A percentile compares a stretch with the other conserved stretches of the same genome.
Evolutionary conservation across 2,329 filamentous ascomycete genomes (phyloP).

Genomic region (Xylaria sp.): DNA sequence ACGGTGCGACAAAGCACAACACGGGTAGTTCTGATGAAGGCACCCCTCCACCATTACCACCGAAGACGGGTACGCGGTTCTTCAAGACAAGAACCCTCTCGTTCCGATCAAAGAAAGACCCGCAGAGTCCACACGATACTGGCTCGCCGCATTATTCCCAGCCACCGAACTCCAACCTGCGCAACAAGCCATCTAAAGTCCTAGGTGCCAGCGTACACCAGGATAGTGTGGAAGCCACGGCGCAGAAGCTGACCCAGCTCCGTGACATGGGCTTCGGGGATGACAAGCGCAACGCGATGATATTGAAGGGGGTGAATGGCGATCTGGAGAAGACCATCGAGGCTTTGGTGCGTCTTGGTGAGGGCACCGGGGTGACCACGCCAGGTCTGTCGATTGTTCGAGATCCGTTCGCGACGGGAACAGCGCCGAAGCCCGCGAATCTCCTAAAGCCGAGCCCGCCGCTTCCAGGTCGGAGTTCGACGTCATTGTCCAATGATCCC

Average conservation of each 20-base stretch:
- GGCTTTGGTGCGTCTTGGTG: slow-evolving; percentile 74
- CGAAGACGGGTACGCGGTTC: slow-evolving; percentile 59
- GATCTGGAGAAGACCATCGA: slow-evolving; percentile 85
- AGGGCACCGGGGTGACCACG: slow-evolving; percentile 48
- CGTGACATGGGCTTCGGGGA: slow-evolving; percentile 91
- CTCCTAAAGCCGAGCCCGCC: slow-evolving; percentile 27
- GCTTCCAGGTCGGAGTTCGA: slow-evolving; percentile 30
- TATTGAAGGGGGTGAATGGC: slow-evolving; percentile 77
- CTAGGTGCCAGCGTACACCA: slow-evolving; percentile 64
- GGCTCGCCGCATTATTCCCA: slow-evolving; percentile 34
- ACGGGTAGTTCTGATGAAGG: slow-evolving; percentile 51
- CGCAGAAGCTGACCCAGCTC: slow-evolving; percentile 70
- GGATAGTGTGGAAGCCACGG: slow-evolving; percentile 53
- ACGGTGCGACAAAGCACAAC: slow-evolving; percentile 35
- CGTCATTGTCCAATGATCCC: slow-evolving; percentile 56
- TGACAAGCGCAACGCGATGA: slow-evolving; percentile 70
- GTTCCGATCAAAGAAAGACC: slow-evolving; percentile 54
- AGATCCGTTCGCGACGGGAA: slow-evolving; percentile 47
- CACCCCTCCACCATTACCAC: slow-evolving; percentile 55
- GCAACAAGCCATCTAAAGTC: slow-evolving; percentile 60
- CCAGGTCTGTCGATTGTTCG: slow-evolving; percentile 42
- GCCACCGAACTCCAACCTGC: slow-evolving; percentile 33
- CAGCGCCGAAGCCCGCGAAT: slow-evolving; percentile 46
- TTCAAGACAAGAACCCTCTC: slow-evolving; percentile 54
- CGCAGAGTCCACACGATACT: slow-evolving; percentile 28